Evolutionary conservation across 257 asterid species (phyloP).

Genomic region (Jasminum sambac): DNA sequence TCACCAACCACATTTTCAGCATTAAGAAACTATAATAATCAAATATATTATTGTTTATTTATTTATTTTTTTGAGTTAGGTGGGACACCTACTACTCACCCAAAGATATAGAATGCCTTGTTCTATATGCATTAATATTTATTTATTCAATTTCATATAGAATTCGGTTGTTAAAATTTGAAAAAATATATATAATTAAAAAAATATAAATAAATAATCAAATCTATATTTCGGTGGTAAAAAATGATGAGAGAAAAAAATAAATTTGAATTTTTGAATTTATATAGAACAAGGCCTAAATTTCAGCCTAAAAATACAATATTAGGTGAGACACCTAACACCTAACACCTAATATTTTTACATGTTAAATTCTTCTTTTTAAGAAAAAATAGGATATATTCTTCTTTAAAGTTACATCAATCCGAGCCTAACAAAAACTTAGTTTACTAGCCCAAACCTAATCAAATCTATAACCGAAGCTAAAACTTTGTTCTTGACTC

Average conservation of each 20-base stretch:
- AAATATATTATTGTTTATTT: constrained; percentile 16
- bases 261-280: too few species aligned
- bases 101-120: too few species aligned
- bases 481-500: constrained; percentile 21
- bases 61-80: constrained; percentile 30
- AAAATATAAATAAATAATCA: too few species aligned
- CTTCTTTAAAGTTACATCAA: not conserved
- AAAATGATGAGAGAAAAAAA: too few species aligned
- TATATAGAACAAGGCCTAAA: too few species aligned
- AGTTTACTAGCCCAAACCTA: constrained; percentile 14
- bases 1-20: constrained; percentile 13
- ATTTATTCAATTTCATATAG: too few species aligned
- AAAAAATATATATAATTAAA: too few species aligned
- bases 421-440: constrained; percentile 30
- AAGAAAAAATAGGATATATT: not conserved
- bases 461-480: constrained; percentile 24
- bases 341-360: constrained; percentile 23
- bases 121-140: too few species aligned
- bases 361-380: not conserved
- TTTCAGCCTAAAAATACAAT: too few species aligned
- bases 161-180: too few species aligned
- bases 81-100: constrained; percentile 34
- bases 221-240: too few species aligned
- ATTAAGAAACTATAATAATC: constrained; percentile 23
- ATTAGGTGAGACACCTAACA: too few species aligned